Percentiles rank a stretch among this genome's conserved stretches.
Conservation (phyloP, 202 grass and related monocot species). For the Carex arenaria region DNA sequence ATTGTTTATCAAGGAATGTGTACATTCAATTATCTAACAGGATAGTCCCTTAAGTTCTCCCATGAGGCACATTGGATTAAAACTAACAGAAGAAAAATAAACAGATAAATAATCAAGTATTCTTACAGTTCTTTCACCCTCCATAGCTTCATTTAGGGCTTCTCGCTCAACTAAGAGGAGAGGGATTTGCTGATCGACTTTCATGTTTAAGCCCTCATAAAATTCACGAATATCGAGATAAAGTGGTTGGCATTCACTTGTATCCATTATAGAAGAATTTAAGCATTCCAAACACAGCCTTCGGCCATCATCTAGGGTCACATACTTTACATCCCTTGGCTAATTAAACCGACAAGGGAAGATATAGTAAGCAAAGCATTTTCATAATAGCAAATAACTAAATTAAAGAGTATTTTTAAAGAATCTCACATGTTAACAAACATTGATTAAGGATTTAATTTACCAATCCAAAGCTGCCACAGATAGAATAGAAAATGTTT, state of each 20-base stretch:
- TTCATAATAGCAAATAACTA: background rate
- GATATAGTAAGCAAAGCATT: background rate
- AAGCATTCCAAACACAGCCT: slow-evolving; percentile 91
- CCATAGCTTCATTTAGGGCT: slow-evolving; percentile 90
- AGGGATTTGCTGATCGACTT: slow-evolving; percentile 79
- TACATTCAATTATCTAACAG: background rate
- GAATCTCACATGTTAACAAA: background rate
- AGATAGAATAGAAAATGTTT: background rate
- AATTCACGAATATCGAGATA: slow-evolving; percentile 96
- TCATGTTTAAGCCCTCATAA: slow-evolving; percentile 95
- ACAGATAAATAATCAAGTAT: background rate
- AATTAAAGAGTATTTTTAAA: background rate
- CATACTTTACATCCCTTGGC: slow-evolving; percentile 67
- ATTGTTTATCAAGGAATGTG: slow-evolving; percentile 10
- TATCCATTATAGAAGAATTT: slow-evolving; percentile 81
- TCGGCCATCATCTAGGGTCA: slow-evolving; percentile 88
- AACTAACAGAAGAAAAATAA: background rate
- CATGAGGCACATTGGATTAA: background rate
- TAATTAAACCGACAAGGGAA: slow-evolving; percentile 17
- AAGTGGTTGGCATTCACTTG: slow-evolving; percentile 75
- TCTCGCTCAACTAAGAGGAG: slow-evolving; percentile 85
- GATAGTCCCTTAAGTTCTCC: background rate
- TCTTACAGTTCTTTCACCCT: slow-evolving; percentile 77
- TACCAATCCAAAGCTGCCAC: background rate
- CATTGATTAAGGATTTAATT: background rate